Evolutionary conservation across 495 filamentous ascomycete species (phyloP), one percentile per base, ranked within the genome.

Genomic region (Hyaloscypha bicolor): DNA sequence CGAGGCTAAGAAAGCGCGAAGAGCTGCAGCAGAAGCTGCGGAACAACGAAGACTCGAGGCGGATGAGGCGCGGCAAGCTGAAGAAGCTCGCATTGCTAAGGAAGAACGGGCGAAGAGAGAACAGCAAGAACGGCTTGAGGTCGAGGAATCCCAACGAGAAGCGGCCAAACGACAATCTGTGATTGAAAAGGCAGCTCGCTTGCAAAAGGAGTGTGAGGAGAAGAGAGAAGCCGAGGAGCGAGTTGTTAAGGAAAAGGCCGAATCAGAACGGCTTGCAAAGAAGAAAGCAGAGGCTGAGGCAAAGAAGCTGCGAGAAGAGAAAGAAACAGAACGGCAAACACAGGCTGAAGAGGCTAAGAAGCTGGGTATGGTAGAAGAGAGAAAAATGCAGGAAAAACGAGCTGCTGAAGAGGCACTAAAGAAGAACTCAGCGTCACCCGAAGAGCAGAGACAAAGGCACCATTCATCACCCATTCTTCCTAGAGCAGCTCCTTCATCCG

Each of bases 21-120:
- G 42, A 29, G 53, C 64, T 32, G 71, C 71, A 53, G 71, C 65
- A 12, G 61, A 68, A 29, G 71, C 71, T 51, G 71, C 65, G 4
- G 62, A 70, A 21, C 62, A 65, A 42, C 62, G 65, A 30, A 51
- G 55, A 39, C 60, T 61, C 8, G 62, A 68, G 16, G 65, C 61
- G 42, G 67, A 73, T 6, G 62, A 65, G 33, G 64, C 57, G 5
- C 64, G 67, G 19, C 31, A 51, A 30, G 52, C 35, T 9, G 68
- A 71, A 56, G 65, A 69, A 57, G 42, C 35, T 42, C 64, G 58
- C 2, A 21, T 65, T 61, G 60, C 63, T 32, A 62, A 63, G 48
- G 66, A 64, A 39, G 66, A 58, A 52, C 30, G 65, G 33, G 21
- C 57, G 6, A 60, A 58, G 52, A 67, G 65, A 39, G 62, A 68